A percentile compares a stretch with the other conserved stretches of the same genome.
Conservation (phyloP, 768 basidiomycete genomes). For the Lepiota brunneoincarnata region DNA sequence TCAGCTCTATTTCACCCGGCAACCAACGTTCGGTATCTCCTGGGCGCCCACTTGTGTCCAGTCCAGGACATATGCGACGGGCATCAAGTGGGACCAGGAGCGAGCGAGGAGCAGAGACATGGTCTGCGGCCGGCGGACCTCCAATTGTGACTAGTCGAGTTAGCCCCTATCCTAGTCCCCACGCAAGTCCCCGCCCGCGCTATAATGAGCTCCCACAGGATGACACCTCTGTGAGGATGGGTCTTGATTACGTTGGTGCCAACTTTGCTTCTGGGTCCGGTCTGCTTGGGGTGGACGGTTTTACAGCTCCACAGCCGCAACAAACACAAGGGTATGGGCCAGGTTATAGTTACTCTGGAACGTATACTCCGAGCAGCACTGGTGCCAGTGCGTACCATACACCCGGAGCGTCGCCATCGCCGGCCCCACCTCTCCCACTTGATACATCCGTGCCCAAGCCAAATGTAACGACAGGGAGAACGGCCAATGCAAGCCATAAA, state of each 20-base stretch:
- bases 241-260: not conserved
- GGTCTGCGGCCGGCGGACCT: slow-evolving; percentile 10
- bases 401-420: slow-evolving; percentile 10
- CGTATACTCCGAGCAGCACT: slow-evolving; percentile 11
- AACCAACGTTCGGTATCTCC: slow-evolving; percentile 4
- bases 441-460: slow-evolving; percentile 47
- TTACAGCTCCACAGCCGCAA: not conserved
- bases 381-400: slow-evolving; percentile 11
- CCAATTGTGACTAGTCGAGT: slow-evolving; percentile 34
- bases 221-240: slow-evolving; percentile 6
- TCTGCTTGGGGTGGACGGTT: slow-evolving; percentile 8
- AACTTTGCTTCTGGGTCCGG: slow-evolving; percentile 8
- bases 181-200: slow-evolving; percentile 56
- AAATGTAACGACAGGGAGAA: slow-evolving; percentile 90
- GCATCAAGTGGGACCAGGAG: slow-evolving; percentile 40
- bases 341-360: slow-evolving; percentile 15
- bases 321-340: not conserved
- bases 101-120: slow-evolving; percentile 36
- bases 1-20: slow-evolving; percentile 13
- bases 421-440: slow-evolving; percentile 3
- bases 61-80: slow-evolving; percentile 34
- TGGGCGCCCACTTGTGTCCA: slow-evolving; percentile 14
- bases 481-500: slow-evolving; percentile 81
- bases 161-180: slow-evolving; percentile 68
- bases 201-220: slow-evolving; percentile 48